Evolutionary conservation across 192 early-diverging fungal genomes (phyloP).

Genomic region (Haplosporangium gracile): DNA sequence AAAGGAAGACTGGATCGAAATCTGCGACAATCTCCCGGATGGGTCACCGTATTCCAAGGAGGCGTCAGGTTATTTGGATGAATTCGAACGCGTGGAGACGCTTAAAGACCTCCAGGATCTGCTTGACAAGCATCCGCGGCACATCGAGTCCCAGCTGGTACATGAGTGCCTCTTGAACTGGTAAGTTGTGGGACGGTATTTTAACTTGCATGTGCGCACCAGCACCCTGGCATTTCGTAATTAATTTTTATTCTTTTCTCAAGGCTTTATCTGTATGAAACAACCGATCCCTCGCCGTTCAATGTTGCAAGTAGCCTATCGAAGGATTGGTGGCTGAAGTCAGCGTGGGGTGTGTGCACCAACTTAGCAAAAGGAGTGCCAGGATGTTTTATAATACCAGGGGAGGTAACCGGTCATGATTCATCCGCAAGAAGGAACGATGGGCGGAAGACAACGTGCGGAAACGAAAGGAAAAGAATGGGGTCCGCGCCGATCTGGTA

Average conservation of each 20-base stretch:
- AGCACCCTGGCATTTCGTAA: background rate
- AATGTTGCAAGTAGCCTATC: constrained; percentile 20
- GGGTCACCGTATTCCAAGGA: constrained; percentile 23
- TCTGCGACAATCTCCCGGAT: constrained; percentile 19
- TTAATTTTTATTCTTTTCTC: constrained; percentile 1
- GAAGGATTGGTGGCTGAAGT: constrained; percentile 32
- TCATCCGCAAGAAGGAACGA: constrained; percentile 34
- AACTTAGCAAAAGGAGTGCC: constrained; percentile 24
- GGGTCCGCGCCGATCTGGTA: constrained; percentile 25
- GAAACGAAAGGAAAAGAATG: constrained; percentile 21
- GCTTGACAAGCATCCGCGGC: constrained; percentile 20
- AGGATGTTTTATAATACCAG: constrained; percentile 26
- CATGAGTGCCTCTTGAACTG: constrained; percentile 36
- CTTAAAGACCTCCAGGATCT: constrained; percentile 19
- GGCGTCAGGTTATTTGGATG: constrained; percentile 29
- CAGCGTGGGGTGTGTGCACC: constrained; percentile 29
- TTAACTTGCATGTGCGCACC: background rate
- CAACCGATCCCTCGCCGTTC: constrained; percentile 30
- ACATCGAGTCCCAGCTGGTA: constrained; percentile 26
- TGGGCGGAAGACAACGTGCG: constrained; percentile 5
- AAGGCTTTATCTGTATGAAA: constrained; percentile 31
- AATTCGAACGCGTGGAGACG: constrained; percentile 20
- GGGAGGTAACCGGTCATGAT: constrained; percentile 24
- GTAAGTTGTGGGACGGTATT: constrained; percentile 16
- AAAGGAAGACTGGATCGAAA: constrained; percentile 34